Base-by-base conservation (phyloP, 2,329 filamentous ascomycete species). In the Aspergillus sclerotialis region DNA sequence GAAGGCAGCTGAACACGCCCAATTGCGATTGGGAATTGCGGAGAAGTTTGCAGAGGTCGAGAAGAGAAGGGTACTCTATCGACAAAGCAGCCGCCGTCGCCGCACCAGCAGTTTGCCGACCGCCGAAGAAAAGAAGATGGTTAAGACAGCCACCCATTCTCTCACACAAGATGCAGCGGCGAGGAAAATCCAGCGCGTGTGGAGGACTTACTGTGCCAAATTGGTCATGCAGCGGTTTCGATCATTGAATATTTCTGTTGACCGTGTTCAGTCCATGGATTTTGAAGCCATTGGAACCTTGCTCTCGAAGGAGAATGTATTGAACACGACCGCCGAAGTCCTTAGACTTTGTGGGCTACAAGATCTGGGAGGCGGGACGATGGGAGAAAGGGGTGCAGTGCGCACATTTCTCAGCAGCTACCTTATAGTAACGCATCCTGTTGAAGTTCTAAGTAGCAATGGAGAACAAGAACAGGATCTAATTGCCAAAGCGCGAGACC, bases 11-110 rank as follows among this genome's bases (percentile, higher is more conserved):
- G 76, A 81, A 47, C 70, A 80, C 55, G 66, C 69, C 33, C 68
- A 73, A 32, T 65, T 75, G 38, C 67, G 74, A 27, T 51, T 74
- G 39, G 77, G 80, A 49, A 77, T 81, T 73, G 72, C 76, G 28
- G 76, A 80, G 61, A 76, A 76, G 46, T 70, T 78, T 41, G 77
- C 76, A 7, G 77, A 80, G 41, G 76, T 75, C 3, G 76, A 80
- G 49, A 73, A 68, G 50, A 65, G 78, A 42, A 64, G 77, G 30
- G 55, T 59, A 5, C 50, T 67, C 24, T 68, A 69, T 41, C 66
- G 68, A 46, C 64, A 68, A 45, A 65, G 52, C 29, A 55, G 63
- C 36, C 67, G 73, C 32, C 65, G 74, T 35, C 64, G 68, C 16
- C 64, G 73, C 36, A 73, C 71, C 11, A 63, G 65, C 36, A 75